Conservation (phyloP, 495 filamentous ascomycete species). For the Annulohypoxylon bovei region DNA sequence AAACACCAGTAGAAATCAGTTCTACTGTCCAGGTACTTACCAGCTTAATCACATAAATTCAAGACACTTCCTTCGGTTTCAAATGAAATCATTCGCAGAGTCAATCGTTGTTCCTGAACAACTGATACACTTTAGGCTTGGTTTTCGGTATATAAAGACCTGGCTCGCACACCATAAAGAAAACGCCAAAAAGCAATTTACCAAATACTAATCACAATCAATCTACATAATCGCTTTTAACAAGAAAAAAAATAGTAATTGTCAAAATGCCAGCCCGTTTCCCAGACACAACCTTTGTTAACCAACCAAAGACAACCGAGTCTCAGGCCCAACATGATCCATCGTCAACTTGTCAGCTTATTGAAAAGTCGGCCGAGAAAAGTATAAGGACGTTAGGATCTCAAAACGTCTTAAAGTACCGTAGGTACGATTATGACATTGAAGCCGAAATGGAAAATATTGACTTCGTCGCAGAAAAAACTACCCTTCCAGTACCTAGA, state of each 20-base stretch:
- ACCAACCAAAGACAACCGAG: not conserved
- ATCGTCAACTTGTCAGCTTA: not conserved
- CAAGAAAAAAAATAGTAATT: not conserved
- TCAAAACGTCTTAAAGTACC: not conserved
- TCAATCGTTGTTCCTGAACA: not conserved
- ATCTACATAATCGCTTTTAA: not conserved
- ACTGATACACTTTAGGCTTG: not conserved
- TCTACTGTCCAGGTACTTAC: not conserved
- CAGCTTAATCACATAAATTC: not conserved
- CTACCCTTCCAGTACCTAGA: not conserved
- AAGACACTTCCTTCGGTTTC: not conserved
- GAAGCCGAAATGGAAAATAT: slow-evolving; percentile 10
- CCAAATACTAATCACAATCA: not conserved
- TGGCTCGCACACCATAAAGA: not conserved
- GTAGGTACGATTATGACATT: not conserved
- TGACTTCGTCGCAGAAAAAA: not conserved
- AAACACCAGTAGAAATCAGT: not conserved
- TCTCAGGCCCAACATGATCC: not conserved
- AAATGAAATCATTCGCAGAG: not conserved
- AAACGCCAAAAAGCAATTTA: not conserved
- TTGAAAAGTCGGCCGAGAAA: not conserved
- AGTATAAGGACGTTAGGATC: slow-evolving; percentile 1
- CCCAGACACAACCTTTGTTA: not conserved
- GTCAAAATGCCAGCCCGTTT: slow-evolving; percentile 17
- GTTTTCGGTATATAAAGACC: not conserved